Conservation (phyloP, 2,329 filamentous ascomycete species). For the Ascochyta rabiei region DNA sequence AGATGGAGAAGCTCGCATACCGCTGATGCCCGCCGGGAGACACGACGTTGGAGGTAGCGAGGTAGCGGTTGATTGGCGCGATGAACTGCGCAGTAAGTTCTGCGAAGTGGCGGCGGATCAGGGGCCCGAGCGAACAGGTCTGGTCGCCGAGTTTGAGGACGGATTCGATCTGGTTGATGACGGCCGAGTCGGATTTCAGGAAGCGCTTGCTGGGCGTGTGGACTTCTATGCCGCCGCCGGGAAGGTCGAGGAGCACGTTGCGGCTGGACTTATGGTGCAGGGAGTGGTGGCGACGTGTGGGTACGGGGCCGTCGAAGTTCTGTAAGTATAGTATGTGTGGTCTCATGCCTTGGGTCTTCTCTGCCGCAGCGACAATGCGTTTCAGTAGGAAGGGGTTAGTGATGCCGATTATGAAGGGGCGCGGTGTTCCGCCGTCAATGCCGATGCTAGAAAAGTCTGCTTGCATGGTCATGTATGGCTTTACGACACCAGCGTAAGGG, state of each 20-base stretch:
- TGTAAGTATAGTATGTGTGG: conserved; percentile 50
- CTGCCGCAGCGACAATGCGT: conserved; percentile 44
- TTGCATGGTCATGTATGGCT: conserved; percentile 53
- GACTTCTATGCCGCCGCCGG: conserved; percentile 48
- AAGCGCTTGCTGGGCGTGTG: conserved; percentile 46
- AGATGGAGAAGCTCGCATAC: conserved; percentile 48
- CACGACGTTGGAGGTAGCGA: conserved; percentile 45
- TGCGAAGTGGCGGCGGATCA: conserved; percentile 51
- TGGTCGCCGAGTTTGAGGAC: conserved; percentile 40
- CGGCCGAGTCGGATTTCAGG: conserved; percentile 45
- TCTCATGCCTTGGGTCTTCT: conserved; percentile 39
- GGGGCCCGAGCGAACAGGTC: conserved; percentile 43
- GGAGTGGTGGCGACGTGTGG: conserved; percentile 45
- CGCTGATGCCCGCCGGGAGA: conserved; percentile 45
- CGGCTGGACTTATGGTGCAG: conserved; percentile 45
- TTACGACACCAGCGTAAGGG: conserved; percentile 49
- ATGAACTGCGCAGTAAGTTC: conserved; percentile 51
- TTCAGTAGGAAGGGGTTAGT: conserved; percentile 52
- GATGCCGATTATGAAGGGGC: conserved; percentile 49
- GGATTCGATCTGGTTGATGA: conserved; percentile 44
- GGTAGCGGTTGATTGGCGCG: conserved; percentile 49
- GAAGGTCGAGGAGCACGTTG: conserved; percentile 47
- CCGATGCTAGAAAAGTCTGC: conserved; percentile 50
- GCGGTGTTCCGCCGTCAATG: conserved; percentile 47
- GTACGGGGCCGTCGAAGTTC: conserved; percentile 44